Percentiles rank a stretch among this genome's conserved stretches.
Evolutionary conservation across 495 filamentous ascomycete genomes (phyloP).

Genomic region (Neohortaea acidophila): DNA sequence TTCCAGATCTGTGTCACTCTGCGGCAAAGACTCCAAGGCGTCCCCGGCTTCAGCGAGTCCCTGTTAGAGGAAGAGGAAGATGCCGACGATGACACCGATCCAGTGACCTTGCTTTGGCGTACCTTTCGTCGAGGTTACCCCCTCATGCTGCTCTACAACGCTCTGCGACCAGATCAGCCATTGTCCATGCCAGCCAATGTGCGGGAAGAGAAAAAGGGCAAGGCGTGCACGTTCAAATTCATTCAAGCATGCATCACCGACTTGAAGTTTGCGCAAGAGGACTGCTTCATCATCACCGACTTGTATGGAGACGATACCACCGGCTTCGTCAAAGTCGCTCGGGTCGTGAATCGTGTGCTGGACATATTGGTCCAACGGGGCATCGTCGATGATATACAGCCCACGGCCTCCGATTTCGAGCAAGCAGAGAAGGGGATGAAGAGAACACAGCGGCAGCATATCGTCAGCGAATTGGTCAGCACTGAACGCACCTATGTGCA

Average conservation of each 20-base stretch:
- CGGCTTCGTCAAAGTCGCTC: conserved; percentile 89
- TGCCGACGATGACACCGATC: conserved; percentile 56
- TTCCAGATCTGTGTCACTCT: conserved; percentile 88
- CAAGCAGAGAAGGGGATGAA: conserved; percentile 26
- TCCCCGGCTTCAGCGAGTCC: conserved; percentile 66
- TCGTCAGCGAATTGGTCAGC: conserved; percentile 77
- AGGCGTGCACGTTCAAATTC: conserved; percentile 57
- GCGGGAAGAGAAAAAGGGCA: conserved; percentile 46
- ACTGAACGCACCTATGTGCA: conserved; percentile 98
- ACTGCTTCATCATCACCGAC: conserved; percentile 84
- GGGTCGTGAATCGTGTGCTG: conserved; percentile 74
- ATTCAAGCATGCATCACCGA: conserved; percentile 53
- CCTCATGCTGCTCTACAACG: conserved; percentile 78
- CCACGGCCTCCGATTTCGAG: conserved; percentile 15
- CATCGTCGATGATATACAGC: conserved; percentile 29
- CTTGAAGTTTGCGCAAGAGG: conserved; percentile 57
- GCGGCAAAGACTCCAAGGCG: conserved; percentile 59
- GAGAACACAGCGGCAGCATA: conserved; percentile 68
- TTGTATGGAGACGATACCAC: conserved; percentile 88
- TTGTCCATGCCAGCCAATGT: conserved; percentile 45
- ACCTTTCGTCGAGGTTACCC: conserved; percentile 73
- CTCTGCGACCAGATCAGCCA: conserved; percentile 46
- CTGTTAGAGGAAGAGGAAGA: conserved; percentile 48
- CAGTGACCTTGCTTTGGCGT: conserved; percentile 82
- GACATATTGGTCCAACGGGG: conserved; percentile 67